These are phyloP conservation scores for Cucurbita maxima DNA, from an alignment of 306 rosid genomes.

Conservation along the genomic window DNA sequence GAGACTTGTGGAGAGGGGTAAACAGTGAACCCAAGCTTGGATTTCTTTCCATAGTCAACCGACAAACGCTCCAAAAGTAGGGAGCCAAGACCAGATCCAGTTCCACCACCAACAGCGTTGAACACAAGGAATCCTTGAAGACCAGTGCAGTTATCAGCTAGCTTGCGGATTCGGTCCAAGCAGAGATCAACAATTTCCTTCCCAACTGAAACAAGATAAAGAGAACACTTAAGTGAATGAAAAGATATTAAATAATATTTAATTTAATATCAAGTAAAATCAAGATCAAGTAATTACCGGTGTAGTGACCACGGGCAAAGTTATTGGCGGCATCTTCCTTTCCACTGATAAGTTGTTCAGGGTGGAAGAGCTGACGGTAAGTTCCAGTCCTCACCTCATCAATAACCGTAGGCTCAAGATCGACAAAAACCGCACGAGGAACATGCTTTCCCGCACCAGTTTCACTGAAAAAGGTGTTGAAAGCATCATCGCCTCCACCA, in stretches of 20 bases:
- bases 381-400: conserved; percentile 75
- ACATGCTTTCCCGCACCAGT: conserved; percentile 78
- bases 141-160: conserved; percentile 78
- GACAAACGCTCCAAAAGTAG: no score
- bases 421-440: conserved; percentile 72
- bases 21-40: conserved; percentile 74
- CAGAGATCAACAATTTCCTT: conserved; percentile 77
- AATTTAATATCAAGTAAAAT: no score
- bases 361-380: conserved; percentile 67
- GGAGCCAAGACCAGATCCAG: no score
- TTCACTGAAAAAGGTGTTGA: conserved; percentile 80
- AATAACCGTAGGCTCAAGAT: conserved; percentile 72
- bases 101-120: conserved; percentile 13
- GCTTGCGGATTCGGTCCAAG: conserved; percentile 64
- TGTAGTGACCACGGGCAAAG: conserved; percentile 81
- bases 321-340: conserved; percentile 80
- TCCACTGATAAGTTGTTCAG: conserved; percentile 71
- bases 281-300: conserved; percentile 23
- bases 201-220: conserved; percentile 34
- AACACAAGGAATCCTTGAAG: conserved; percentile 75
- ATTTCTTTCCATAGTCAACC: conserved; percentile 5
- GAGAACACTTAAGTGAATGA: not conserved
- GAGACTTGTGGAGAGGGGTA: conserved; percentile 77
- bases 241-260: not conserved
- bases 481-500: conserved; percentile 77